Evolutionary conservation across 768 basidiomycete genomes (phyloP).

Genomic region (Trametes punicea): DNA sequence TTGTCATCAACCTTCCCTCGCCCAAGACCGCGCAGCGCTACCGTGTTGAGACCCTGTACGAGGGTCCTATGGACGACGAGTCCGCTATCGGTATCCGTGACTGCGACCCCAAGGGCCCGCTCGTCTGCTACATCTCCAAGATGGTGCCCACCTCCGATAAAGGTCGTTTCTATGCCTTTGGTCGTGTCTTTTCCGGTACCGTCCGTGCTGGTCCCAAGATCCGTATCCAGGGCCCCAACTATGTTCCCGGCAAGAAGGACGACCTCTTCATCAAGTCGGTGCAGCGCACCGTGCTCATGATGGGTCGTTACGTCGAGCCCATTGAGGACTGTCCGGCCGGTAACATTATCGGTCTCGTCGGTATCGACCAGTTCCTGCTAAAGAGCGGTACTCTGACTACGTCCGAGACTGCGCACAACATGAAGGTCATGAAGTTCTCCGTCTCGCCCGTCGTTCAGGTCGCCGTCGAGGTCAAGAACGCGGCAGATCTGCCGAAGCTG

Average conservation of each 20-base stretch:
- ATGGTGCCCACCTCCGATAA: constrained; percentile 99
- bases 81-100: constrained; percentile 98
- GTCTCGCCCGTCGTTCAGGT: constrained; percentile 99
- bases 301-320: constrained; percentile 98
- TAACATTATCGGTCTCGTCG: constrained; percentile 98
- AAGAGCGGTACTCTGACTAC: constrained; percentile 98
- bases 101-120: constrained; percentile 93
- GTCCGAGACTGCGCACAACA: constrained; percentile 99
- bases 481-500: constrained; percentile 97
- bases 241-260: constrained; percentile 96
- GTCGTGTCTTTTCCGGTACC: constrained; percentile 99
- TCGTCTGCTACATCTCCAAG: constrained; percentile 98
- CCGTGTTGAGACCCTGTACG: constrained; percentile 99
- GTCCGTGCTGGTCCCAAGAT: constrained; percentile 97
- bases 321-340: constrained; percentile 99
- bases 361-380: constrained; percentile 99
- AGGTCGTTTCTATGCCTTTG: constrained; percentile 99
- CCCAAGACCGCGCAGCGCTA: constrained; percentile 96
- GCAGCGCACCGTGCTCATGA: constrained; percentile 99
- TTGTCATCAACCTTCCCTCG: constrained; percentile 98
- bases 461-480: constrained; percentile 99
- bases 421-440: constrained; percentile 99
- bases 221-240: constrained; percentile 99
- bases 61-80: constrained; percentile 99
- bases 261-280: constrained; percentile 97